Base-by-base conservation (phyloP, 768 basidiomycete genomes). In the Mycena rosella region DNA sequence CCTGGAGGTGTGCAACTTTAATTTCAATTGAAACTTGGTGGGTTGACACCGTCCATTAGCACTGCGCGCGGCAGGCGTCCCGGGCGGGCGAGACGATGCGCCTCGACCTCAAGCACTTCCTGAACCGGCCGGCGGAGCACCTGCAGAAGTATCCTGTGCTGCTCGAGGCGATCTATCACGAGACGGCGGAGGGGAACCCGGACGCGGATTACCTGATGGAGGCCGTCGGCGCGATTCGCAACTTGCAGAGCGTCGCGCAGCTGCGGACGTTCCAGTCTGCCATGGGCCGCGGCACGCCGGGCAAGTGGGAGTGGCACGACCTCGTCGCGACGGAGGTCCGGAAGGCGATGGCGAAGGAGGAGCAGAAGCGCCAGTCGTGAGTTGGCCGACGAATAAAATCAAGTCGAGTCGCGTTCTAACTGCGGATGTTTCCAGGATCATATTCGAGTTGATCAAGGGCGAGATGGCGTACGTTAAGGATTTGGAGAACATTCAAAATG, bases 381-480 rank as follows among this genome's bases (percentile, higher is more conserved):
- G 93, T 68, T 26, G 62, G 30, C 40, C 51, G 63, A 17, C 38
- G 15, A 24, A 14, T 4, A 49, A 29, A 14, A n/a, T 7, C 2
- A 32, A 29, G 29, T 5, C 26, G n/a, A n/a, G n/a, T n/a, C n/a
- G n/a, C n/a, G n/a, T n/a, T n/a, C n/a, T 34, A 26, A 29, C 26
- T 57, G 56, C 32, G 14, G 8, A 4, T 47, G 3, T 55, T 5
- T 30, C 17, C 71, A 96, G 95, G 49, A 90, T 96, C 73, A 96
- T 97, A 59, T 98, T 96, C 74, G 96, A 98, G 81, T 77, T 97
- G 68, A 97, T 98, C 78, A 94, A 97, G 78, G 93, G 94, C 67
- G 96, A 98, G 78, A 97, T 97, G 95, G 89, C 90, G 24, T 98
- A 96, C 74, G 96, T 97, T 30, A 93, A 91, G 72, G 96, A 98